Evolutionary conservation across 1,284 basidiomycete species (phyloP), one percentile per base, ranked within the genome.

Genomic region (Papiliotrema nemorosa): DNA sequence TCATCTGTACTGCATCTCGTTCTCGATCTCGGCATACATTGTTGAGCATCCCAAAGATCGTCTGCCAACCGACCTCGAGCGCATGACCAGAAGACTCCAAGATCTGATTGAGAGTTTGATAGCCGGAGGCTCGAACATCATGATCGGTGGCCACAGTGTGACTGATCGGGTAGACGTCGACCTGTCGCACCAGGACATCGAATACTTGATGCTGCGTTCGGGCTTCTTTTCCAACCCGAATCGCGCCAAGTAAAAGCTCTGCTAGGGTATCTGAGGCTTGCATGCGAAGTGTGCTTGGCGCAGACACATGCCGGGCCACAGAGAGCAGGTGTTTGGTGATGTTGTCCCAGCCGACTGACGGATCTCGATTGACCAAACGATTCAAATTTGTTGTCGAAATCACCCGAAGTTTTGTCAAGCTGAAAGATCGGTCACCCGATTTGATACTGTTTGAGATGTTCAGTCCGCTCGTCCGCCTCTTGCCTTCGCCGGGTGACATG

Each of bases 61-160:
- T 86, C 53, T 89, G 85, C 94, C 94, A 98, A 0, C 93, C 93
- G 10, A 87, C 82, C 6, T 90, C 80, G 2, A 98, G 79, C 0
- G 88, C 89, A 73, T 97, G 92, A 0, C 90, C 93, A 0, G 89
- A 89, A 0, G 85, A 83, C 70, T 97, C 90, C 16, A 98, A 77
- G 47, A 96, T 88, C 60, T 87, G 84, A 62, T 92, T 88, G 18
- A 98, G 74, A 0, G 88, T 90, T 62, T 94, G 89, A 47, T 94
- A 78, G 0, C 90, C 91, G 78, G 90, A 86, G 25, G 85, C 80
- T 13, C 92, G 82, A 38, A 98, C 78, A 62, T 97, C 93, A 49
- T 80, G 72, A 58, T 73, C 67, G n/a, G 67, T 65, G 62, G 55
- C 69, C 47, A 49, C 59, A 7, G 34, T 62, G 48, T 39, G 66